Evolutionary conservation across 2,329 filamentous ascomycete genomes (phyloP).

Genomic region (Botrytis paeoniae): DNA sequence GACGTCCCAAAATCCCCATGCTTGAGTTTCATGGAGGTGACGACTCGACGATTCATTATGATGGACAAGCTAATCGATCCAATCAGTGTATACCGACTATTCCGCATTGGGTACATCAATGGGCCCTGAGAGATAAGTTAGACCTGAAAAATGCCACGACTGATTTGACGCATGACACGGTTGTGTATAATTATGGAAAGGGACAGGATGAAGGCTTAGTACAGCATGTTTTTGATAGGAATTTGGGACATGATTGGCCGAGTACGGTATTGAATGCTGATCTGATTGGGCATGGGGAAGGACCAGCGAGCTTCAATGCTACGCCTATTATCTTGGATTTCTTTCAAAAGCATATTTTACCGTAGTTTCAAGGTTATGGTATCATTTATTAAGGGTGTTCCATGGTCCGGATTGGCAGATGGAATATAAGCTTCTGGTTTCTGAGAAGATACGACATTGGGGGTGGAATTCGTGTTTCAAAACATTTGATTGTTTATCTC

Average conservation of each 20-base stretch:
- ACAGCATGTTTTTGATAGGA: constrained; percentile 19
- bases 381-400: background rate
- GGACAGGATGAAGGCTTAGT: constrained; percentile 18
- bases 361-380: background rate
- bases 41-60: constrained; percentile 47
- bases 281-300: constrained; percentile 3
- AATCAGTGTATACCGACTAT: constrained; percentile 46
- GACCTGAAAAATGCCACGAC: constrained; percentile 13
- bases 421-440: background rate
- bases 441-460: rapidly evolving
- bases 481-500: background rate
- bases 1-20: constrained; percentile 42
- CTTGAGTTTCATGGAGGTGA: constrained; percentile 50
- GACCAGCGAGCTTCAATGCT: constrained; percentile 19
- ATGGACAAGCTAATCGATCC: constrained; percentile 42
- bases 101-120: constrained; percentile 27
- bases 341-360: constrained; percentile 17
- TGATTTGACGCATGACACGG: constrained; percentile 6
- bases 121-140: constrained; percentile 21
- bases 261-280: constrained; percentile 22
- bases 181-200: constrained; percentile 20
- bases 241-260: constrained; percentile 23
- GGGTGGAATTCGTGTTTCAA: background rate
- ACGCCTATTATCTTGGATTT: constrained; percentile 21
- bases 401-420: rapidly evolving